Conservation (phyloP, 345 rosid genomes). For the Conringia planisiliqua region DNA sequence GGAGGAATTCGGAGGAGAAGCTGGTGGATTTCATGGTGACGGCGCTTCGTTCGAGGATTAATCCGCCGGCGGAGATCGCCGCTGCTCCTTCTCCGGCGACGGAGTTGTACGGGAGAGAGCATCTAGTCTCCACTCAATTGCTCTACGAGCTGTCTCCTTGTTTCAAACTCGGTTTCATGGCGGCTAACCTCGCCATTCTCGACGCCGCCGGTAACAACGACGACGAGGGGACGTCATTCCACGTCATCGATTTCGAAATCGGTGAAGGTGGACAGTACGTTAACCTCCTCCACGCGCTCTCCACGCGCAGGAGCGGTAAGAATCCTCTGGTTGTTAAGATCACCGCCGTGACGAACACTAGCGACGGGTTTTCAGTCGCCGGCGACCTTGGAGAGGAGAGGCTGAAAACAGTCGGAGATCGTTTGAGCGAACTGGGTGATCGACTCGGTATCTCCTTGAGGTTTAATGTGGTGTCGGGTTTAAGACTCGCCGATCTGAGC, state of each 20-base stretch:
- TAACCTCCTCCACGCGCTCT: conserved; percentile 67
- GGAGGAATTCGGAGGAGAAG: conserved; percentile 70
- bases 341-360: conserved; percentile 57
- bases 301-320: conserved; percentile 37
- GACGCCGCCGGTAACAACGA: conserved; percentile 36
- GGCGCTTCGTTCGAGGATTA: conserved; percentile 62
- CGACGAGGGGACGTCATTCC: conserved; percentile 23
- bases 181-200: conserved; percentile 82
- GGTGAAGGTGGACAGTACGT: conserved; percentile 76
- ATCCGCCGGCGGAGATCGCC: conserved; percentile 42
- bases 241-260: conserved; percentile 79
- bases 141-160: conserved; percentile 77
- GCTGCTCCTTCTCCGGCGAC: conserved; percentile 43
- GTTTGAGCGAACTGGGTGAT: conserved; percentile 43
- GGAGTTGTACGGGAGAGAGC: conserved; percentile 64
- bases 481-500: conserved; percentile 47
- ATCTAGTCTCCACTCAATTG: conserved; percentile 47
- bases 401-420: conserved; percentile 44
- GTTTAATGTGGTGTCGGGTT: conserved; percentile 44
- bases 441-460: conserved; percentile 41
- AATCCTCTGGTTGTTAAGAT: conserved; percentile 39
- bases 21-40: conserved; percentile 55
- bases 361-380: not conserved
- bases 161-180: conserved; percentile 77
- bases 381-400: conserved; percentile 45